Percentiles rank a stretch among this genome's conserved stretches.
Conservation (phyloP, 225 moss, liverwort and hornwort genomes). For the Thuidium tamariscinum region DNA sequence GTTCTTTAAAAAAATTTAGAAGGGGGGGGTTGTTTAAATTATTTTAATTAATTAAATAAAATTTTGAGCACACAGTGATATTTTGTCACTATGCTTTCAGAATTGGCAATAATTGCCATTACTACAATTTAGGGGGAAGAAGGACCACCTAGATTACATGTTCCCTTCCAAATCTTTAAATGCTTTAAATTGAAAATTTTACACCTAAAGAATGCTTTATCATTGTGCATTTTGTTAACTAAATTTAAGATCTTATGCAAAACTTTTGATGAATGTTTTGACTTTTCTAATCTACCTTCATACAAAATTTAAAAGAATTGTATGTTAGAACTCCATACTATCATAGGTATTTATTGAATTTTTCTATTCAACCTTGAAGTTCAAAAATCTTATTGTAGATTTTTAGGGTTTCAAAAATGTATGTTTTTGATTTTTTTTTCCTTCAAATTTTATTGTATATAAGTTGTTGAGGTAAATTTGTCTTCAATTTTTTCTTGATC, state of each 20-base stretch:
- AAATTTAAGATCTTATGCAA: fast-evolving
- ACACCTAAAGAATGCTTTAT: not conserved
- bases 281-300: not conserved
- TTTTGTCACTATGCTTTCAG: too few relatives aligned
- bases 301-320: not conserved
- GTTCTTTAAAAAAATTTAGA: too few relatives aligned
- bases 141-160: not conserved
- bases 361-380: not conserved
- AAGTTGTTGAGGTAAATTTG: not conserved
- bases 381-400: not conserved
- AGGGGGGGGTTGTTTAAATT: too few relatives aligned
- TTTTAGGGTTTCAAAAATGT: fast-evolving
- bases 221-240: fast-evolving
- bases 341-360: not conserved
- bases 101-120: too few relatives aligned
- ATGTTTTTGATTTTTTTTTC: not conserved
- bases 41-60: too few relatives aligned
- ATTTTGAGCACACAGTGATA: too few relatives aligned
- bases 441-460: not conserved
- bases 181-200: not conserved
- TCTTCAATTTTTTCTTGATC: not conserved
- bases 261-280: not conserved
- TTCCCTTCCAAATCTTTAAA: not conserved
- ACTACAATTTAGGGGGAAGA: not conserved
- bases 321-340: not conserved